Evolutionary conservation across 352 stramenopile species (phyloP).

Genomic region (Globisporangium okanoganense): DNA sequence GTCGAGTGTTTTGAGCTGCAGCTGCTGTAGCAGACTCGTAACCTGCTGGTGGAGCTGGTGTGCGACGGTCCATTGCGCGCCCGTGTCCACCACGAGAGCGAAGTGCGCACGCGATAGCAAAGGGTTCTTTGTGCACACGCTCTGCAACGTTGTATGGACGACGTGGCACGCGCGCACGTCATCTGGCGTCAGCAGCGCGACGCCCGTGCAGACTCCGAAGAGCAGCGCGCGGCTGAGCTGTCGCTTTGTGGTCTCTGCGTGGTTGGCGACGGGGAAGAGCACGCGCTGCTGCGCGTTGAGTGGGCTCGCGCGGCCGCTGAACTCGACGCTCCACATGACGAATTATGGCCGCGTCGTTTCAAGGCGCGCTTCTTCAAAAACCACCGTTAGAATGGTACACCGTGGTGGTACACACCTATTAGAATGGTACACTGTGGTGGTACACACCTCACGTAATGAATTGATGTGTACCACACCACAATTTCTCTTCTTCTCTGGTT

Average conservation of each 20-base stretch:
- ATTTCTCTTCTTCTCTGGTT: neutral
- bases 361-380: too few species aligned
- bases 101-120: conserved; percentile 29
- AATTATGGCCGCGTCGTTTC: neutral
- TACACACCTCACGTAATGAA: too few species aligned
- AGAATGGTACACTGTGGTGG: too few species aligned
- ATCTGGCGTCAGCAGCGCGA: conserved; percentile 30
- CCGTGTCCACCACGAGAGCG: conserved; percentile 23
- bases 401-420: too few species aligned
- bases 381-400: too few species aligned
- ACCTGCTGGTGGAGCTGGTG: conserved; percentile 22
- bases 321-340: conserved; percentile 50
- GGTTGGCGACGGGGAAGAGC: conserved; percentile 39
- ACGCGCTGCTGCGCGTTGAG: conserved; percentile 43
- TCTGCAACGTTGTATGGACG: conserved; percentile 26
- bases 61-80: conserved; percentile 10
- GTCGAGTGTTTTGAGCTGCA: conserved; percentile 38
- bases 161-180: conserved; percentile 24
- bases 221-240: conserved; percentile 27
- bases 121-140: conserved; percentile 22
- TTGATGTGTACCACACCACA: too few species aligned
- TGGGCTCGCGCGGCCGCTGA: conserved; percentile 27
- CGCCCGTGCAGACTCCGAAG: conserved; percentile 30
- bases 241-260: conserved; percentile 16
- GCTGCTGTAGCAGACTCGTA: conserved; percentile 22